Base-by-base conservation (phyloP, 2,329 filamentous ascomycete species). In the Talaromyces pinophilus region DNA sequence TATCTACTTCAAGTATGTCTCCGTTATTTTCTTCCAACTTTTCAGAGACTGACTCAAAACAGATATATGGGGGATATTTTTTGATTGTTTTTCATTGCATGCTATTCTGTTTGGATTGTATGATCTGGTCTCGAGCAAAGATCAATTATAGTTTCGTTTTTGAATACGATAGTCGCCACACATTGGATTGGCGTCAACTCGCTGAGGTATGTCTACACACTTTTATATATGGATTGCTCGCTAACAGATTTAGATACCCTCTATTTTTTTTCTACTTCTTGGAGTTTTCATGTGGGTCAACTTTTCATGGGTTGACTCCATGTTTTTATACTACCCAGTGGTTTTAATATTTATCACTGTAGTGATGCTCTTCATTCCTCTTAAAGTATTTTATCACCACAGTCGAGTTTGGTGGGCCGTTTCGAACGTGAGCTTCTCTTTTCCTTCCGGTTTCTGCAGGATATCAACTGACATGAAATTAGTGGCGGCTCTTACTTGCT, bases 91-190 rank as follows among this genome's bases (percentile, higher is more conserved):
- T 92, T 54, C 83, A 98, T 22, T 90, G 96, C 73, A 81, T 90
- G 10, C 81, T 96, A n/a, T 98, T 98, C 74, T 92, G 91, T 73
- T 73, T 97, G 42, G 89, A 93, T 73, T 96, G 93, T 76, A 88
- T 89, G 65, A 80, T 96, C 17, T 99, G 94, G 92, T 87, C 88
- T 5, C 82, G 82, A 62, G 88, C 90, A 76, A 96, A 94, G 78
- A 92, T 99, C 79, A 99, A 99, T 76, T 98, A 98, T 76, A 87
- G 90, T 63, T 97, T 97, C 77, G 92, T 98, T 71, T 99, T 99
- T 75, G 95, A 99, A 79, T 95, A 97, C 74, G 93, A 98, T 81
- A 89, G 90, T 63, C 86, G 94, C 66, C 88, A 95, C 76, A 87
- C 90, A 69, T 82, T 98, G 33, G 92, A 98, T 77, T 99, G 94